A percentile compares a stretch with the other conserved stretches of the same genome.
Conservation (phyloP, 2,329 filamentous ascomycete genomes). For the Penicillium sp. region DNA sequence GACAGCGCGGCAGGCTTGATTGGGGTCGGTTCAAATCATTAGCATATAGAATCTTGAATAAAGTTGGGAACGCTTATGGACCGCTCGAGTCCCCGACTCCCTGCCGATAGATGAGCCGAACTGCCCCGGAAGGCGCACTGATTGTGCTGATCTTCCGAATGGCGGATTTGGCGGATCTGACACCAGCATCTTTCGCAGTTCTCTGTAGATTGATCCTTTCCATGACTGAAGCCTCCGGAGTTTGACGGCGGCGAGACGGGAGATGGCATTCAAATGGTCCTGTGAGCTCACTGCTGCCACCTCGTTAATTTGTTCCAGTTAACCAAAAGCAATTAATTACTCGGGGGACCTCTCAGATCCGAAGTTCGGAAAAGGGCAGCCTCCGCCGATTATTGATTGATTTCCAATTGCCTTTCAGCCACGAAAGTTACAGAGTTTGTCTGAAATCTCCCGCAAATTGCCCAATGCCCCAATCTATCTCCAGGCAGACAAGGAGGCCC, state of each 20-base stretch:
- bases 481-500: background rate
- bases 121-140: background rate
- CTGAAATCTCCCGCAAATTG: background rate
- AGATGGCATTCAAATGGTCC: background rate
- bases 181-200: background rate
- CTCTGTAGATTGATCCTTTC: background rate
- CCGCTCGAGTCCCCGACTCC: background rate
- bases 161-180: background rate
- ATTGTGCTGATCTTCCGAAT: background rate
- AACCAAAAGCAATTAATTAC: background rate
- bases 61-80: background rate
- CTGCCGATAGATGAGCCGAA: background rate
- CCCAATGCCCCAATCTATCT: background rate
- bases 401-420: background rate
- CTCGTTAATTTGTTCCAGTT: background rate
- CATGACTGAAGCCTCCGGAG: background rate
- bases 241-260: background rate
- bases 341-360: background rate
- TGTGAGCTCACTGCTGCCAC: background rate
- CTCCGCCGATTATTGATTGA: background rate
- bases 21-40: background rate
- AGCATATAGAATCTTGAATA: slow-evolving; percentile 1
- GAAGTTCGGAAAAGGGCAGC: background rate
- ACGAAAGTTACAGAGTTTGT: background rate
- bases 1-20: background rate